Conservation (phyloP, 83 land plant species). For the Thuja plicata region DNA sequence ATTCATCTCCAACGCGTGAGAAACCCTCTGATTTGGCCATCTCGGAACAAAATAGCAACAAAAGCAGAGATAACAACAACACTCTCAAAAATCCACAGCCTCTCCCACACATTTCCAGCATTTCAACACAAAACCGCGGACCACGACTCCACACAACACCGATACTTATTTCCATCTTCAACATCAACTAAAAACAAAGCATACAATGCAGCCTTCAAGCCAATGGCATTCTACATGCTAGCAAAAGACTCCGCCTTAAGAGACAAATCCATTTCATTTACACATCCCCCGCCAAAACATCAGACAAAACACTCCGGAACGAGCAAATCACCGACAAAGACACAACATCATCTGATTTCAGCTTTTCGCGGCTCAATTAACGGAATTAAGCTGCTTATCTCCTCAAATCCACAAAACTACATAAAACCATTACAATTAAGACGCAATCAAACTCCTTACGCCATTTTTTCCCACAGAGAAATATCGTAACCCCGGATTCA, state of each 20-base stretch:
- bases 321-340: background rate
- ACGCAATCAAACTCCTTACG: background rate
- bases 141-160: background rate
- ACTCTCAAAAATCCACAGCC: background rate
- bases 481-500: background rate
- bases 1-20: background rate
- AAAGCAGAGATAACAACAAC: background rate
- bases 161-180: background rate
- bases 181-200: background rate
- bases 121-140: background rate
- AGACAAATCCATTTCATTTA: background rate
- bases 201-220: background rate
- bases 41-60: background rate
- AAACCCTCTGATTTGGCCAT: background rate
- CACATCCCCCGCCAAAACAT: background rate
- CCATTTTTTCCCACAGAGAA: background rate
- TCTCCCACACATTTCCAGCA: background rate
- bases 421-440: too few species aligned
- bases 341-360: background rate
- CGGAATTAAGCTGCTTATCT: background rate
- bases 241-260: background rate
- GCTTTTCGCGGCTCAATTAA: background rate
- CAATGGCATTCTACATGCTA: background rate
- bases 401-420: background rate
- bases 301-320: background rate